Percentiles rank a stretch among this genome's conserved stretches.
phyloP scores from a whole-genome alignment of 139 green algal genomes.

The Prasinococcaceae sp. region DNA sequence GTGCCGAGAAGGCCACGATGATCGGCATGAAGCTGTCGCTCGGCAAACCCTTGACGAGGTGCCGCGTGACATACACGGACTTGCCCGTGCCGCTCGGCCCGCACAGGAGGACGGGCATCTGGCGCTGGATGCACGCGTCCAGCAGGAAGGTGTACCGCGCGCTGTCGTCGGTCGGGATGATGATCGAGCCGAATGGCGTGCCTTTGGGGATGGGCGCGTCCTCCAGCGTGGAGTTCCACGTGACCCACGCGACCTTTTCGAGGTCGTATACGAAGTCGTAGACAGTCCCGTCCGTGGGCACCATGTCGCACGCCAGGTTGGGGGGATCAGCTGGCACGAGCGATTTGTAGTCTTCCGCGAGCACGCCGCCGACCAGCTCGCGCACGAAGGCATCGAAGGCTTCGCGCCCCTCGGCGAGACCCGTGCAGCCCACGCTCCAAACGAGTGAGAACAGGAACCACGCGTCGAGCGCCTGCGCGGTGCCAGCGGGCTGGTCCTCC shows the following conservation, averaged over 20 bases:
- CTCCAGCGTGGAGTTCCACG: slow-evolving; percentile 13
- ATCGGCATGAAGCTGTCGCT: slow-evolving; percentile 33
- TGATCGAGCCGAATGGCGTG: slow-evolving; percentile 28
- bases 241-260: slow-evolving; percentile 19
- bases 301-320: slow-evolving; percentile 22
- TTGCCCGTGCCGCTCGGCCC: slow-evolving; percentile 34
- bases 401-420: slow-evolving; percentile 12
- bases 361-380: slow-evolving; percentile 5
- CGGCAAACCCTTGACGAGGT: slow-evolving; percentile 30
- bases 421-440: slow-evolving; percentile 33
- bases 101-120: slow-evolving; percentile 20
- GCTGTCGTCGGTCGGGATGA: slow-evolving; percentile 50
- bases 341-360: slow-evolving; percentile 21
- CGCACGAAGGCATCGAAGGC: slow-evolving; percentile 32
- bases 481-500: not conserved
- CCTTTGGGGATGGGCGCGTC: slow-evolving; percentile 13
- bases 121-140: slow-evolving; percentile 6
- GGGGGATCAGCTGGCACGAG: slow-evolving; percentile 31
- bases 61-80: slow-evolving; percentile 28
- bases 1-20: slow-evolving; percentile 36
- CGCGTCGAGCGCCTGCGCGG: slow-evolving; percentile 19
- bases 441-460: slow-evolving; percentile 37
- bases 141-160: slow-evolving; percentile 28
- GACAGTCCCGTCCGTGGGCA: slow-evolving; percentile 15
- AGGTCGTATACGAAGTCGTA: slow-evolving; percentile 11